A percentile compares a stretch with the other conserved stretches of the same genome.
Evolutionary conservation across 768 basidiomycete species (phyloP).

Genomic region (Serendipita sp.): DNA sequence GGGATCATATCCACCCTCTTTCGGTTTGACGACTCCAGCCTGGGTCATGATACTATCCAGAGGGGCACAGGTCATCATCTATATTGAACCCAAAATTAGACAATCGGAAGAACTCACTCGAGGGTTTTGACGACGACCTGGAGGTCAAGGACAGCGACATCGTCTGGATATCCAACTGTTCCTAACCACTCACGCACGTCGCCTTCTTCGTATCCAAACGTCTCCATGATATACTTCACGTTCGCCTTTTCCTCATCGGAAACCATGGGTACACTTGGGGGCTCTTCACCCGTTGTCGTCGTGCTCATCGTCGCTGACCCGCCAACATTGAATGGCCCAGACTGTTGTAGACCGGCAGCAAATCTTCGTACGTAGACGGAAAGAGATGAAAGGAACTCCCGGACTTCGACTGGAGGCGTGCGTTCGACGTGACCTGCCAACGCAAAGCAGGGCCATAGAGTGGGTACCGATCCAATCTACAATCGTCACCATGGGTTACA

Average conservation of each 20-base stretch:
- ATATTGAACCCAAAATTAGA: neutral
- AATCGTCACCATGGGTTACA: neutral
- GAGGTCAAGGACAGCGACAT: constrained; percentile 46
- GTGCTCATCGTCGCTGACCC: too few species aligned
- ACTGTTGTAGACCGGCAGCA: constrained; percentile 15
- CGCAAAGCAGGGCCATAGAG: constrained; percentile 71
- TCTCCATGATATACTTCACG: constrained; percentile 56
- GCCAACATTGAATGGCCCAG: constrained; percentile 6
- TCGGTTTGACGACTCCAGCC: constrained; percentile 36
- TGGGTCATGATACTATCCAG: constrained; percentile 45
- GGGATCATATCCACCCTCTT: neutral
- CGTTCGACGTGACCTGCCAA: constrained; percentile 82
- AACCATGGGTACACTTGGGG: too few species aligned
- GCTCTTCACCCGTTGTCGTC: too few species aligned
- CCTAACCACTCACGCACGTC: constrained; percentile 69
- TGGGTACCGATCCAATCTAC: constrained; percentile 70
- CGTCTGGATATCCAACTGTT: constrained; percentile 57
- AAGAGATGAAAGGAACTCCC: constrained; percentile 44
- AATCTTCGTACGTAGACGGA: constrained; percentile 52
- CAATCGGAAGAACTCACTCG: constrained; percentile 28
- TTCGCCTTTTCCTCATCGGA: constrained; percentile 35
- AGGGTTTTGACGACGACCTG: constrained; percentile 55
- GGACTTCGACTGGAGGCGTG: constrained; percentile 39
- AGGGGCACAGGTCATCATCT: constrained; percentile 3
- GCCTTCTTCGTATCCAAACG: constrained; percentile 65